Base-by-base conservation (phyloP, 179 eudicot genomes). In the Spergularia azorica region DNA sequence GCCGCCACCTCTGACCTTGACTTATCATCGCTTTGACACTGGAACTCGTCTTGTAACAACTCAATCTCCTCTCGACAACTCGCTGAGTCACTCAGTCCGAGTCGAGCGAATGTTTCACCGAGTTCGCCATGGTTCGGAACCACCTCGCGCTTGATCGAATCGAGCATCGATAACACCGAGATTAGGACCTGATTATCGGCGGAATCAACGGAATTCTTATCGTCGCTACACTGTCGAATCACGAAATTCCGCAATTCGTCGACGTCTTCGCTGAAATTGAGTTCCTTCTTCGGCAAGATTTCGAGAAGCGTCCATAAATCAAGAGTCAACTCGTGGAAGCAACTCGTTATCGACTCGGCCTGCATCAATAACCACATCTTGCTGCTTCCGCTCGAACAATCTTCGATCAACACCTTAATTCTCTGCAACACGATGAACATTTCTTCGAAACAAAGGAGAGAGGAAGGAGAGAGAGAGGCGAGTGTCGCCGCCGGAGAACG, bases 241-340 rank as follows among this genome's bases (percentile, higher is more conserved):
- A 88, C 72, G 79, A 94, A 77, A 81, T 55, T 55, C 15, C 88
- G 78, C 71, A 93, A 77, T 72, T 93, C 98, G 9, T 79, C 86
- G 21, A 90, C 82, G 64, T 93, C 98, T 41, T 89, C 86, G 76
- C 82, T 88, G 69, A 92, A 76, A 73, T 86, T 83, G 57, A 93
- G 64, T 73, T 91, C 91, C 4, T 72, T 83, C 6, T 57, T 78
- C 0, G 97, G 97, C 9, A 95, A 84, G 70, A 95, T 86, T 64
- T 93, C 98, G 10, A 95, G 84, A 5, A 95, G 77, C 48, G 96
- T 91, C 63, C 91, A 87, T 17, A 95, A 77, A 68, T 93, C 95
- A 1, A 70, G 70, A 6, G 88, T 88, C 70, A 95, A 83, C 61
- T 93, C 93, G 38, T 86, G 95, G 52, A 95, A 95, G 1, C 79